A percentile compares a stretch with the other conserved stretches of the same genome.
Evolutionary conservation across 1,139 yeast genomes (phyloP).

Genomic region (Diutina rugosa): DNA sequence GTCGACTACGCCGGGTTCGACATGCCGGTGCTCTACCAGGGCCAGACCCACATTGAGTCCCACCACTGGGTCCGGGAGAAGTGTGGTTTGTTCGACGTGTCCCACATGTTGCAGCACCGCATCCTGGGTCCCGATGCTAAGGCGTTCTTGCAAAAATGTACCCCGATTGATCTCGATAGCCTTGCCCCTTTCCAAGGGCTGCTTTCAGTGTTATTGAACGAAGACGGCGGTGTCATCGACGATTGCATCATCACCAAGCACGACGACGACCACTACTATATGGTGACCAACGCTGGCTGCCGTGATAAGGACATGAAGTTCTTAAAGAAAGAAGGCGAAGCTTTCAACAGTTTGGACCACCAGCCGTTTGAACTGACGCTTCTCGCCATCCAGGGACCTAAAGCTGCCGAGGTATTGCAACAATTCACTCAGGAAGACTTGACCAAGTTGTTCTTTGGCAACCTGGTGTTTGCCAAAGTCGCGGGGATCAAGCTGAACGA

Average conservation of each 20-base stretch:
- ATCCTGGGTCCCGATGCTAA: constrained; percentile 57
- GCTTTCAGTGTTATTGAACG: constrained; percentile 65
- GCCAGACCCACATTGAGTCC: constrained; percentile 79
- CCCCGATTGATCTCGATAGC: constrained; percentile 67
- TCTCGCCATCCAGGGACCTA: constrained; percentile 88
- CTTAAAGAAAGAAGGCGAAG: constrained; percentile 36
- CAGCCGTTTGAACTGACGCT: constrained; percentile 61
- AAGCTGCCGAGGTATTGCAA: constrained; percentile 53
- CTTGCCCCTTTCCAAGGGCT: constrained; percentile 53
- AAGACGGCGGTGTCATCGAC: constrained; percentile 75
- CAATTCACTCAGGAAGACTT: constrained; percentile 51
- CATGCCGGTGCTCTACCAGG: constrained; percentile 85
- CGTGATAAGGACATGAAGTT: constrained; percentile 67
- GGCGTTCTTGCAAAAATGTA: constrained; percentile 60
- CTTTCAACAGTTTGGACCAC: constrained; percentile 40
- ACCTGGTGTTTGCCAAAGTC: constrained; percentile 43
- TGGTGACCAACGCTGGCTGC: constrained; percentile 97
- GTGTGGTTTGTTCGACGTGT: constrained; percentile 89
- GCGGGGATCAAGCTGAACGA: constrained; percentile 23
- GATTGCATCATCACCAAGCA: constrained; percentile 88
- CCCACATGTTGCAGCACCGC: constrained; percentile 91
- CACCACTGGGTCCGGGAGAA: constrained; percentile 86
- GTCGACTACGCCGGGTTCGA: constrained; percentile 91
- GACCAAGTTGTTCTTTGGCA: constrained; percentile 59
- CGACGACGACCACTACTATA: constrained; percentile 61